These are phyloP conservation scores for Trichocladium antarcticum DNA, from an alignment of 495 filamentous ascomycete species.

Conservation along the genomic window DNA sequence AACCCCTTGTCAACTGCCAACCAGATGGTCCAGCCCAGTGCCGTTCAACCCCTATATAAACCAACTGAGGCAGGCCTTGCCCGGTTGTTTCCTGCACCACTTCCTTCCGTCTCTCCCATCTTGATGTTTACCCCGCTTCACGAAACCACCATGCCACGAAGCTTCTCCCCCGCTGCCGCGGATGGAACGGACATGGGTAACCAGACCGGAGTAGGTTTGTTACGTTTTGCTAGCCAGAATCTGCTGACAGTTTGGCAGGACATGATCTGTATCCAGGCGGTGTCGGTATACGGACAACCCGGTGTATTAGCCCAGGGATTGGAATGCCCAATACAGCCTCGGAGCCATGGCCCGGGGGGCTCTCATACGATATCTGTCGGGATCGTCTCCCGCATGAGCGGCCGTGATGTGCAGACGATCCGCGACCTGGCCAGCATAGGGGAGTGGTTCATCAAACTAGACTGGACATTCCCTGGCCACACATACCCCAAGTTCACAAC, in stretches of 20 bases:
- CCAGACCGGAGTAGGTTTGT: too few relatives aligned
- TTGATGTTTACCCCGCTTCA: too few relatives aligned
- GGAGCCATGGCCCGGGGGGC: neutral
- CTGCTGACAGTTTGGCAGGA: neutral
- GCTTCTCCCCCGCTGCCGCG: too few relatives aligned
- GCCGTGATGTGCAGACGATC: neutral
- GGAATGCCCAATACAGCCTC: neutral
- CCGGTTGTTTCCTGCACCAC: too few relatives aligned
- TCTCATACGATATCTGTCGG: neutral
- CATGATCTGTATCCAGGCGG: neutral
- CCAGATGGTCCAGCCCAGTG: too few relatives aligned
- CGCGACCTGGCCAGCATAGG: neutral
- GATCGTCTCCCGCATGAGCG: neutral
- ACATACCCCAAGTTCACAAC: constrained; percentile 3
- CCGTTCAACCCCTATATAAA: too few relatives aligned
- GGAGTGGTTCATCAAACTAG: constrained; percentile 1
- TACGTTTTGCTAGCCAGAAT: too few relatives aligned
- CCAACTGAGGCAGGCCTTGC: too few relatives aligned
- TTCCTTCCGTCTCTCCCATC: too few relatives aligned
- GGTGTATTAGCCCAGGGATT: neutral
- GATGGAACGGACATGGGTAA: too few relatives aligned
- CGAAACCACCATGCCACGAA: neutral
- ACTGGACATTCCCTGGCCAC: constrained; percentile 2
- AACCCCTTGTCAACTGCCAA: too few relatives aligned
- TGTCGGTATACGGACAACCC: neutral